phyloP scores from a whole-genome alignment of 1,139 yeast species.

The Pichia sp. region DNA sequence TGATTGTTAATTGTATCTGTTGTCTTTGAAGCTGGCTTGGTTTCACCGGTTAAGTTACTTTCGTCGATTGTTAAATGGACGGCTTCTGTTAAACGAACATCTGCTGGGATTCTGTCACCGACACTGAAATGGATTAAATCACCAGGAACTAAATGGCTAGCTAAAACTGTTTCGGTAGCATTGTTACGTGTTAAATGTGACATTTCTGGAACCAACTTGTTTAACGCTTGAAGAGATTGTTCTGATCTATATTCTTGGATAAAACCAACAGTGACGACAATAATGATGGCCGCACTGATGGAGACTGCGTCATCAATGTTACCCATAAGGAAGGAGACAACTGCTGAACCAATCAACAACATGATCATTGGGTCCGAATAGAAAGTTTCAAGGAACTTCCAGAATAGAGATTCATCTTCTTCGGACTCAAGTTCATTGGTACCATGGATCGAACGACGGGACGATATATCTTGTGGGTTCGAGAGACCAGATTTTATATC shows the following conservation, averaged over 20 bases:
- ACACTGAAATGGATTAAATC: slow-evolving; percentile 84
- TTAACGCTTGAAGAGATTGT: slow-evolving; percentile 87
- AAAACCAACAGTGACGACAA: slow-evolving; percentile 94
- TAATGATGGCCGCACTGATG: slow-evolving; percentile 81
- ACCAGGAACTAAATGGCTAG: slow-evolving; percentile 88
- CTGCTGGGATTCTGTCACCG: slow-evolving; percentile 97
- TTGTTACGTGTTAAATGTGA: slow-evolving; percentile 87
- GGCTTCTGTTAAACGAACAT: slow-evolving; percentile 73
- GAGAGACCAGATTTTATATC: slow-evolving; percentile 57
- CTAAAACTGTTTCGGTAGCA: slow-evolving; percentile 72
- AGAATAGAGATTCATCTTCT: slow-evolving; percentile 69
- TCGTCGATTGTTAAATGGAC: slow-evolving; percentile 84
- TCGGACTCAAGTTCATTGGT: slow-evolving; percentile 67
- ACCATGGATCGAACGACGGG: slow-evolving; percentile 75
- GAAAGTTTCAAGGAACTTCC: slow-evolving; percentile 75
- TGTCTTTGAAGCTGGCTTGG: slow-evolving; percentile 72
- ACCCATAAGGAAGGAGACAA: slow-evolving; percentile 83
- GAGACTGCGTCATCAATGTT: slow-evolving; percentile 91
- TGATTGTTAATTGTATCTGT: slow-evolving; percentile 32
- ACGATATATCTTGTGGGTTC: slow-evolving; percentile 65
- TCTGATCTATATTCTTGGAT: slow-evolving; percentile 96
- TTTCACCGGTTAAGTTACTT: slow-evolving; percentile 93
- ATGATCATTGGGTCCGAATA: slow-evolving; percentile 88
- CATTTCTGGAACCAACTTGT: slow-evolving; percentile 89
- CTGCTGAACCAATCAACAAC: slow-evolving; percentile 84